Evolutionary conservation across 768 basidiomycete species (phyloP).

Genomic region (Leccinum arenicola): DNA sequence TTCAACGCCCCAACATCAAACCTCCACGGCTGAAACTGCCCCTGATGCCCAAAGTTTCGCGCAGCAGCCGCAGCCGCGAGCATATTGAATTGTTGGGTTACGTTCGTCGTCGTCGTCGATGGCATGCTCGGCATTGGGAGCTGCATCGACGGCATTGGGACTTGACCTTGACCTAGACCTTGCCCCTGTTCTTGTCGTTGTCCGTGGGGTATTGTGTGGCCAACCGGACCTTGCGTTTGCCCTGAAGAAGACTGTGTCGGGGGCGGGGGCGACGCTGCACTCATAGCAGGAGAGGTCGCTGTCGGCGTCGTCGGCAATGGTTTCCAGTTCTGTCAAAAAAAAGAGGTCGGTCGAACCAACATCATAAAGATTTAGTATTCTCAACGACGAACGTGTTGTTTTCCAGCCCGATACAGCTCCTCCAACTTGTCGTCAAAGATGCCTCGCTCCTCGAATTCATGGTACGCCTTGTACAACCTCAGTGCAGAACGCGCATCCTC

Average conservation of each 20-base stretch:
- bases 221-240: not conserved
- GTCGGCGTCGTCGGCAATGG: constrained; percentile 38
- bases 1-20: constrained; percentile 16
- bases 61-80: constrained; percentile 24
- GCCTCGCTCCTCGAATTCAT: constrained; percentile 69
- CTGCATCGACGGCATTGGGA: not conserved
- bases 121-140: not conserved
- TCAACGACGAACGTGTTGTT: constrained; percentile 57
- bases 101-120: constrained; percentile 8
- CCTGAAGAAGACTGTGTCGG: constrained; percentile 3
- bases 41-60: constrained; percentile 23
- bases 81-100: constrained; percentile 27
- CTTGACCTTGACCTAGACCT: not conserved
- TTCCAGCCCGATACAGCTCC: constrained; percentile 75
- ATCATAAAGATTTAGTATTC: not conserved
- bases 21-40: constrained; percentile 22
- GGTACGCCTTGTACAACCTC: constrained; percentile 79
- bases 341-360: not conserved
- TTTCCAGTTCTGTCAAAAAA: constrained; percentile 48
- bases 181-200: not conserved
- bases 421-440: constrained; percentile 87
- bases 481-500: constrained; percentile 91
- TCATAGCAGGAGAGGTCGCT: constrained; percentile 1
- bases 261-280: not conserved
- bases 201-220: not conserved